Conservation (phyloP, 257 asterid genomes). For the Solanum tacnaense region DNA sequence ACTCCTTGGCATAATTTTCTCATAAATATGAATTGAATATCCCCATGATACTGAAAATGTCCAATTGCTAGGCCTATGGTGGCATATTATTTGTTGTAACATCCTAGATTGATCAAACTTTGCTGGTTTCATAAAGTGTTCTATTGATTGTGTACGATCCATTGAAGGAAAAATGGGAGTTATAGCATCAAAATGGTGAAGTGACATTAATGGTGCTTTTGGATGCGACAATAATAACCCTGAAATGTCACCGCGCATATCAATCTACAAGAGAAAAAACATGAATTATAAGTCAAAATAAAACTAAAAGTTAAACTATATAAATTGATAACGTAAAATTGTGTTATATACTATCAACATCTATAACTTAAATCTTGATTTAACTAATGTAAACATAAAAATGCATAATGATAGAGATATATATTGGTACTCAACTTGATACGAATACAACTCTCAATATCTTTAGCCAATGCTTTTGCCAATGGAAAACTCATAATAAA, state of each 20-base stretch:
- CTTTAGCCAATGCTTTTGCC: not conserved
- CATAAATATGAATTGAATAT: not conserved
- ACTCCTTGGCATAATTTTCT: not conserved
- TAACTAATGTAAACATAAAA: too few relatives aligned
- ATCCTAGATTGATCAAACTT: not conserved
- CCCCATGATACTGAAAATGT: not conserved
- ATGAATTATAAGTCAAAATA: too few relatives aligned
- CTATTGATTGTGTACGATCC: not conserved
- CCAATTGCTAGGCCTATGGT: not conserved
- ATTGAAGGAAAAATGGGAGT: not conserved
- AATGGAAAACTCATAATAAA: not conserved
- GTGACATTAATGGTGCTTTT: not conserved
- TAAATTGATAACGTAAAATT: too few relatives aligned
- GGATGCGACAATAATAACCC: not conserved
- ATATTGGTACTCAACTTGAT: not conserved
- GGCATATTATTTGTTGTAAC: too few relatives aligned
- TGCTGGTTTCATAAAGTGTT: not conserved
- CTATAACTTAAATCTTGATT: not conserved
- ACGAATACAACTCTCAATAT: too few relatives aligned
- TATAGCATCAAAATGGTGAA: not conserved
- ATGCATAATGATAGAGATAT: not conserved
- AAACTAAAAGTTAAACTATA: too few relatives aligned
- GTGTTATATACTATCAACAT: not conserved
- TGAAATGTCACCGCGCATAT: fast-evolving
- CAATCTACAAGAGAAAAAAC: not conserved